phyloP scores from a whole-genome alignment of 306 rosid species.

The Begonia masoniana region DNA sequence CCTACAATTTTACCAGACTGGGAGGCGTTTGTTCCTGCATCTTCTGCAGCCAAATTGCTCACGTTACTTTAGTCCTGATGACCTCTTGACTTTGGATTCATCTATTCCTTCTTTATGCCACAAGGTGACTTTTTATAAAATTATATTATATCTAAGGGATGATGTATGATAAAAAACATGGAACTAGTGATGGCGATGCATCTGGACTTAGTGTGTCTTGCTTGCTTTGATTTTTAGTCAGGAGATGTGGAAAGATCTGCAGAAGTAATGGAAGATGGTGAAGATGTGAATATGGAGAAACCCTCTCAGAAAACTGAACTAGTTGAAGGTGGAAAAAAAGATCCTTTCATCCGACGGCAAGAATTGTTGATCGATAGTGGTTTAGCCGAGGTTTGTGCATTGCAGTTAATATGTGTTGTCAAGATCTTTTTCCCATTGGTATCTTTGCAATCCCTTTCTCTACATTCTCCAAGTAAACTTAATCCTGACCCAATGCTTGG shows the following conservation, averaged over 20 bases:
- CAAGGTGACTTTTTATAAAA: constrained; percentile 35
- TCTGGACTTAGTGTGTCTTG: constrained; percentile 5
- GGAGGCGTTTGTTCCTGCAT: constrained; percentile 67
- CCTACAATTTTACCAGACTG: constrained; percentile 38
- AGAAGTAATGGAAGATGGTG: constrained; percentile 22
- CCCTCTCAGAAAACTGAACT: constrained; percentile 24
- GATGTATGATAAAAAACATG: too few species aligned
- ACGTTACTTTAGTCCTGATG: constrained; percentile 74
- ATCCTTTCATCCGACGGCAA: constrained; percentile 72
- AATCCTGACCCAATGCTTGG: too few species aligned
- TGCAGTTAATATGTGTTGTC: background rate
- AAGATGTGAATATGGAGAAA: constrained; percentile 16
- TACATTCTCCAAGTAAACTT: too few species aligned
- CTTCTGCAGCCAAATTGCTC: constrained; percentile 73
- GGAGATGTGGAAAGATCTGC: constrained; percentile 20
- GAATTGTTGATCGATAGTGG: constrained; percentile 89
- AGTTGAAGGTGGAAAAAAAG: constrained; percentile 82
- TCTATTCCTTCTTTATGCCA: constrained; percentile 59
- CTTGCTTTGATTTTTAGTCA: constrained; percentile 14
- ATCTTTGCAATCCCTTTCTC: background rate
- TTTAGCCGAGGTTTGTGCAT: constrained; percentile 67
- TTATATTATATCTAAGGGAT: background rate
- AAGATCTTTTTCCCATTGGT: too few species aligned
- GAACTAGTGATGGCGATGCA: constrained; percentile 7
- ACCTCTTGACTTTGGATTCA: constrained; percentile 51